phyloP scores from a whole-genome alignment of 1,284 basidiomycete genomes.

The Polyporus tsugae region DNA sequence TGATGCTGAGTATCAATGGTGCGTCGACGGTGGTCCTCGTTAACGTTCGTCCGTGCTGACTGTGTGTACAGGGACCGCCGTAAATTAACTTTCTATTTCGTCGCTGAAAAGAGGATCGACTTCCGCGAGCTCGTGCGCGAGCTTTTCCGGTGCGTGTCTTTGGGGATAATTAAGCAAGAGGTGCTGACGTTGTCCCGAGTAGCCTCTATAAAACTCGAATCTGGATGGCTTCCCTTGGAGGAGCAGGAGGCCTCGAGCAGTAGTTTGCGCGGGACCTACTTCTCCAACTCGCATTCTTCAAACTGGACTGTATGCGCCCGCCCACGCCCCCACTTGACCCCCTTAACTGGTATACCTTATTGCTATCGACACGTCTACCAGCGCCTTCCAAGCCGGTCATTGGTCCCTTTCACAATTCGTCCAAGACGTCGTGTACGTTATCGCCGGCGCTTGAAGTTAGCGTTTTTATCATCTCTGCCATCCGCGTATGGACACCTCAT shows the following conservation, averaged over 20 bases:
- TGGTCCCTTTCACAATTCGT: neutral
- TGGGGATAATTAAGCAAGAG: too few relatives aligned
- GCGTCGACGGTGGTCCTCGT: constrained; percentile 38
- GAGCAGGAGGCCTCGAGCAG: constrained; percentile 39
- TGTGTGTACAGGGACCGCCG: constrained; percentile 81
- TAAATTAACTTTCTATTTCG: constrained; percentile 97
- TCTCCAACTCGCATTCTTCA: constrained; percentile 1
- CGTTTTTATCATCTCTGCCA: constrained; percentile 3
- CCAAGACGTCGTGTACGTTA: constrained; percentile 25
- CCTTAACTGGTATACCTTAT: constrained; percentile 11
- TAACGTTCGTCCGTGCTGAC: constrained; percentile 12
- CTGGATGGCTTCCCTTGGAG: constrained; percentile 74
- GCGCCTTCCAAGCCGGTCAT: constrained; percentile 3
- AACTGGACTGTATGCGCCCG: constrained; percentile 1
- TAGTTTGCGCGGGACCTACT: constrained; percentile 18
- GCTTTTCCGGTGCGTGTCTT: constrained; percentile 74
- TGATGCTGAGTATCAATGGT: constrained; percentile 99
- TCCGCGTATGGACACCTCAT: constrained; percentile 11
- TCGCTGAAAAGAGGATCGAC: constrained; percentile 95
- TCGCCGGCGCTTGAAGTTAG: constrained; percentile 19
- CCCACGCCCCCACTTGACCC: neutral
- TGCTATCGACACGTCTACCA: neutral
- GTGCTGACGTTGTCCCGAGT: constrained; percentile 6
- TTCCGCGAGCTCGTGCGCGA: constrained; percentile 96
- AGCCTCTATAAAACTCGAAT: constrained; percentile 83